Evolutionary conservation across 129 eudicot species (phyloP), one percentile per base, ranked within the genome.

Genomic region (Oenanthe sinensis): DNA sequence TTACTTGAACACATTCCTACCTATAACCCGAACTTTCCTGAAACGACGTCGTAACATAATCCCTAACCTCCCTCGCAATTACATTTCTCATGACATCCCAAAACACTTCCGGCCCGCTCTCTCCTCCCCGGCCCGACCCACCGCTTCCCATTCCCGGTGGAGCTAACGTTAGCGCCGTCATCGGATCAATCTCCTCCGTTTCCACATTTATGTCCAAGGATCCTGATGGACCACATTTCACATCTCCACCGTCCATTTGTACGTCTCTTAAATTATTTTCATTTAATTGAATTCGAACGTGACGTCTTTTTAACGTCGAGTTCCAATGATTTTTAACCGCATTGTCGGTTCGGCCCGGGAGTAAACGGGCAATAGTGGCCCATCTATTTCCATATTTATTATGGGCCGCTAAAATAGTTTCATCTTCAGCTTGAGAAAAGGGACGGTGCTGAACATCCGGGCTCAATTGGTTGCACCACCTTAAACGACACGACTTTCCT

Each of bases 321-420:
- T 91, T 89, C 97, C 97, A 91, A 67, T 89, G 97, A 65, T 91
- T 91, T 71, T 91, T 91, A 36, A 91, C 92, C 55, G 97, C 97
- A 80, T 91, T 91, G 75, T 91, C 97, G 0, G 97, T 91, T 44
- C 97, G 84, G 3, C 97, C 97, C 16, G 89, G 85, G 8, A 91
- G 82, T 63, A 91, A 75, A 20, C 92, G 82, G 36, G 97, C 94
- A 63, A 91, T 91, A 65, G 93, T 91, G 36, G 97, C 94, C 97
- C 97, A 91, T 65, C 89, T 75, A 77, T 91, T 91, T 7, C 97
- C 97, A 40, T 87, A 85, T 78, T 80, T 75, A 2, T 87, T 85
- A 60, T 87, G 97, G 12, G 97, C 97, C 22, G 85, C 82, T 82
- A 87, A 76, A 8, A 87, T 87, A 48, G 86, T 81, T 55, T 85